Evolutionary conservation across 2,329 filamentous ascomycete genomes (phyloP), one percentile per base, ranked within the genome.

Genomic region (Sporothrix mexicana): DNA sequence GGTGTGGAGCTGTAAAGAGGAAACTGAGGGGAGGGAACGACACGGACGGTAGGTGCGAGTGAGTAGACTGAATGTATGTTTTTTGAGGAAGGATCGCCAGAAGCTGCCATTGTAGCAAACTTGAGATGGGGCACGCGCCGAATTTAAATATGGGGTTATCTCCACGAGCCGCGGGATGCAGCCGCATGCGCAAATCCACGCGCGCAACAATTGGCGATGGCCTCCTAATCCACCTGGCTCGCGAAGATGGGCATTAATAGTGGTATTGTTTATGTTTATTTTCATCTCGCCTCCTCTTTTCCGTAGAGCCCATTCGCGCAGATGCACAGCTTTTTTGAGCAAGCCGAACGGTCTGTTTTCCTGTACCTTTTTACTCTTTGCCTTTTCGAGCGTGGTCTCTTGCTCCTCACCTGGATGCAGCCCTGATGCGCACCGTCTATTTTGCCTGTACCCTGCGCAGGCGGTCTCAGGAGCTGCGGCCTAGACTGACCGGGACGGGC

Each of bases 381-480:
- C 30, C n/a, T 25, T 25, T 30, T 36, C 30, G 57, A 13, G 23
- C 23, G 9, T 8, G 10, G n/a, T 43, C n/a, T 10, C 25, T 13
- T 47, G 30, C 43, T 45, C 61, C 25, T 69, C 66, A 43, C 17
- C 49, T 23, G 15, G 30, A 41, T 66, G 25, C 20, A 43, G 15
- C 47, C 7, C 41, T 43, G 8, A 4, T 13, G 8, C 36, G 51
- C 53, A 62, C 55, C 53, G 55, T 61, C n/a, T 20, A 5, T 36
- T 55, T 20, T 20, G 5, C 17, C n/a, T 17, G 15, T 43, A 4
- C 43, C 25, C 43, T 17, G n/a, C 55, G 61, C 47, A 47, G 30
- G n/a, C 49, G 70, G 70, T 61, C 61, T 49, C 70, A 6, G 15
- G 13, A 57, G 9, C 53, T 5, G 30, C 12, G 70, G 47, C 70